Conservation (phyloP, 2,329 filamentous ascomycete species). For the Diaporthe velutina region DNA sequence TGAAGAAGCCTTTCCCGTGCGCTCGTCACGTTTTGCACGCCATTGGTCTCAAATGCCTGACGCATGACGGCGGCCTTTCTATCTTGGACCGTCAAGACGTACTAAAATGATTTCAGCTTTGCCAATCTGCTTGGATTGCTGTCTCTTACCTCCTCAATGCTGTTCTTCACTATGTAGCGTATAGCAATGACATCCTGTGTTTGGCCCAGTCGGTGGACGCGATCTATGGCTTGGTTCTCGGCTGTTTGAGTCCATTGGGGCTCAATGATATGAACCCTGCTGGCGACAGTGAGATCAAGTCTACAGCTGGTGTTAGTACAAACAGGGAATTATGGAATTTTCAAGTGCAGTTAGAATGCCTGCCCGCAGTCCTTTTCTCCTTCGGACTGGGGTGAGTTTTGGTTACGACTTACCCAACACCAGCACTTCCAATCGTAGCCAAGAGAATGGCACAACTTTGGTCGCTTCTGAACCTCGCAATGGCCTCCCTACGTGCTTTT, state of each 20-base stretch:
- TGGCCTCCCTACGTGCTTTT: neutral
- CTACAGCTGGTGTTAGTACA: neutral
- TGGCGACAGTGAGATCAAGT: neutral
- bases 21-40: neutral
- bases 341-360: neutral
- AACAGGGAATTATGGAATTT: neutral
- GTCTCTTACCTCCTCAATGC: neutral
- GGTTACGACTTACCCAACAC: neutral
- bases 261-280: neutral
- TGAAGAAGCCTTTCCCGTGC: neutral
- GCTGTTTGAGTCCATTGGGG: neutral
- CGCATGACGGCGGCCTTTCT: neutral
- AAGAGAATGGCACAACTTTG: neutral
- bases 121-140: no score
- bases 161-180: neutral
- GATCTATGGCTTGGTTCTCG: neutral
- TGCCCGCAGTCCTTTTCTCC: neutral
- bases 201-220: neutral
- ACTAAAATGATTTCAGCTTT: neutral
- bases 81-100: constrained; percentile 1
- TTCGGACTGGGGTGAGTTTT: fast-evolving
- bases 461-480: neutral
- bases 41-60: neutral
- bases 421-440: constrained; percentile 12
- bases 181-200: neutral